Conservation (phyloP, 768 basidiomycete genomes). For the Suillus lakei region DNA sequence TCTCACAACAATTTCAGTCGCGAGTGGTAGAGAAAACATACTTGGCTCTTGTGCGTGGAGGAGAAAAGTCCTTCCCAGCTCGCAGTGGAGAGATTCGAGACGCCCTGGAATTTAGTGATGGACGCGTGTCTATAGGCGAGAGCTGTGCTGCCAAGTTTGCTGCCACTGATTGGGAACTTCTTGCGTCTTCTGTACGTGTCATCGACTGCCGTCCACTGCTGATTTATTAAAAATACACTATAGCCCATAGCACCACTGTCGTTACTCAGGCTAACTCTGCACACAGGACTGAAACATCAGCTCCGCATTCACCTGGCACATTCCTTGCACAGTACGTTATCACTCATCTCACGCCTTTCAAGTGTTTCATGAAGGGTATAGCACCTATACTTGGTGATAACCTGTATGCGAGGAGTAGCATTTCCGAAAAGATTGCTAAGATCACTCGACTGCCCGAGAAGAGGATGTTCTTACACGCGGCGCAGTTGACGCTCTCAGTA, state of each 20-base stretch:
- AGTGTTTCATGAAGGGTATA: conserved; percentile 27
- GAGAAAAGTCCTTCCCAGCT: conserved; percentile 47
- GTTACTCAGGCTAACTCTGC: conserved; percentile 56
- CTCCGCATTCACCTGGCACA: conserved; percentile 68
- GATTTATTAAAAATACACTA: conserved; percentile 30
- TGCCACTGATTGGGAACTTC: conserved; percentile 56
- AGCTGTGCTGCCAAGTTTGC: conserved; percentile 39
- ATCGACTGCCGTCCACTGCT: not conserved
- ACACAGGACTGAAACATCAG: conserved; percentile 74
- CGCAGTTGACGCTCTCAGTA: conserved; percentile 60
- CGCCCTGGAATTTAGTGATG: conserved; percentile 47
- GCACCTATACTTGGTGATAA: conserved; percentile 72
- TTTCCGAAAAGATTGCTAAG: conserved; percentile 34
- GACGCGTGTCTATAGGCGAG: conserved; percentile 44
- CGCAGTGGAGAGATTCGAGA: conserved; percentile 48
- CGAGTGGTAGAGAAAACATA: conserved; percentile 60
- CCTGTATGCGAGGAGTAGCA: conserved; percentile 48
- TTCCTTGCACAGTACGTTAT: conserved; percentile 47
- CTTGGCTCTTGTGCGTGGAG: conserved; percentile 65
- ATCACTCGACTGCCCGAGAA: conserved; percentile 42
- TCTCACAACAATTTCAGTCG: conserved; percentile 59
- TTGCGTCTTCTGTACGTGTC: conserved; percentile 59
- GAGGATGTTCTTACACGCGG: conserved; percentile 66
- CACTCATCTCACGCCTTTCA: conserved; percentile 6
- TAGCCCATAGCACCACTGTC: conserved; percentile 53